Percentiles rank a stretch among this genome's conserved stretches.
These are phyloP conservation scores for Solanum neorickii DNA, from an alignment of 257 asterid species.

Conservation along the genomic window DNA sequence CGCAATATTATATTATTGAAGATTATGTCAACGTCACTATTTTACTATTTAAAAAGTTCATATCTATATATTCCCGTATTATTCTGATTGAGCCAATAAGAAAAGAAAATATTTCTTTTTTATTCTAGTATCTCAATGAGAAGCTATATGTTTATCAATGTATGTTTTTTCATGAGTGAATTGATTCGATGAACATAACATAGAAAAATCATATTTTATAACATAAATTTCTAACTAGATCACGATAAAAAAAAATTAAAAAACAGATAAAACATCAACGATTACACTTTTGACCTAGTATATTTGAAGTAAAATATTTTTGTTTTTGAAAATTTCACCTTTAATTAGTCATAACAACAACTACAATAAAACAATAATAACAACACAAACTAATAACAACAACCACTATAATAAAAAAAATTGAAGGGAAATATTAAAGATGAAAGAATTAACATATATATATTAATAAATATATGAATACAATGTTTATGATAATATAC, in stretches of 20 bases:
- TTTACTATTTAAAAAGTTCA: too few species aligned
- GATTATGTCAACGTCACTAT: too few species aligned
- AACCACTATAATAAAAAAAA: not conserved
- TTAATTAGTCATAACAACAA: not conserved
- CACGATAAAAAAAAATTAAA: too few species aligned
- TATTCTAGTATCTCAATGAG: too few species aligned
- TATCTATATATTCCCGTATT: too few species aligned
- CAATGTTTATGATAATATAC: not conserved
- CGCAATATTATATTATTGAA: not conserved
- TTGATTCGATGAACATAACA: accelerated
- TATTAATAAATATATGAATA: not conserved
- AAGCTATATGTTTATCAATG: too few species aligned
- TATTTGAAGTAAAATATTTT: not conserved
- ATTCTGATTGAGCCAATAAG: too few species aligned
- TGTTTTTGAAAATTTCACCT: not conserved
- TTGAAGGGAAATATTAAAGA: not conserved
- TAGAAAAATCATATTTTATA: too few species aligned
- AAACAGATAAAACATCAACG: not conserved
- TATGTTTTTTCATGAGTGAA: too few species aligned
- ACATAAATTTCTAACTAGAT: too few species aligned
- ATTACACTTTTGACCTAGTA: not conserved
- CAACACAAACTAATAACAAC: not conserved
- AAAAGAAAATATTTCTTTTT: too few species aligned
- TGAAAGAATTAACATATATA: not conserved
- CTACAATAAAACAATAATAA: not conserved